Evolutionary conservation across 768 basidiomycete species (phyloP).

Genomic region (Mycena vulgaris): DNA sequence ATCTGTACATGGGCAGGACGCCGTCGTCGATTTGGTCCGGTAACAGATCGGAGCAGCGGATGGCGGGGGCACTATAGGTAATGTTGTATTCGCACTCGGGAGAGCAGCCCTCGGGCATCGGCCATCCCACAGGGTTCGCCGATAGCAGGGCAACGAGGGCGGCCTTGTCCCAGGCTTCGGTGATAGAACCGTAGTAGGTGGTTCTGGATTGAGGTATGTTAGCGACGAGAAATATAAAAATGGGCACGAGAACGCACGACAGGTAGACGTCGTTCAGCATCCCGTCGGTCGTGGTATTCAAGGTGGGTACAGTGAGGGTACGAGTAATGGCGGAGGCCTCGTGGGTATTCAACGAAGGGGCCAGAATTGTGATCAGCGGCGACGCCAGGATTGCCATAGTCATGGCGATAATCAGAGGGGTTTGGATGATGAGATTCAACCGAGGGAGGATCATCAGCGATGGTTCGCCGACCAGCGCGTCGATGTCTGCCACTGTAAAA

Average conservation of each 20-base stretch:
- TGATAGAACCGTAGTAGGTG: background rate
- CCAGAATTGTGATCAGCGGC: slow-evolving; percentile 17
- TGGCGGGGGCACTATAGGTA: background rate
- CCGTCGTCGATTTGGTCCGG: background rate
- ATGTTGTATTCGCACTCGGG: background rate
- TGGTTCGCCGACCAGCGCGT: background rate
- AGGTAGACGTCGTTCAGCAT: slow-evolving; percentile 11
- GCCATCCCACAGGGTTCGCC: background rate
- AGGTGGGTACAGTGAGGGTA: slow-evolving; percentile 21
- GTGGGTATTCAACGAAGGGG: slow-evolving; percentile 9
- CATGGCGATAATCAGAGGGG: background rate
- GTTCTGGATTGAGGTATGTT: background rate
- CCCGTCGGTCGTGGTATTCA: slow-evolving; percentile 20
- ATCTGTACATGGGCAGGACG: too few relatives aligned
- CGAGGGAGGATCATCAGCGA: background rate
- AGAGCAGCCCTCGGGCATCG: background rate
- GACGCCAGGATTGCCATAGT: background rate
- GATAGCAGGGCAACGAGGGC: background rate
- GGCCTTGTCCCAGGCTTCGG: background rate
- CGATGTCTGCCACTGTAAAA: slow-evolving; percentile 1
- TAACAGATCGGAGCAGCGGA: background rate
- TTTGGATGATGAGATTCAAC: background rate
- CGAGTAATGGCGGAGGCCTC: background rate
- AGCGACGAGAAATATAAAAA: background rate
- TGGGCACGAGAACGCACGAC: too few relatives aligned